Base-by-base conservation (phyloP, 371 early-diverging fungal genomes). In the Mucor irregularis region DNA sequence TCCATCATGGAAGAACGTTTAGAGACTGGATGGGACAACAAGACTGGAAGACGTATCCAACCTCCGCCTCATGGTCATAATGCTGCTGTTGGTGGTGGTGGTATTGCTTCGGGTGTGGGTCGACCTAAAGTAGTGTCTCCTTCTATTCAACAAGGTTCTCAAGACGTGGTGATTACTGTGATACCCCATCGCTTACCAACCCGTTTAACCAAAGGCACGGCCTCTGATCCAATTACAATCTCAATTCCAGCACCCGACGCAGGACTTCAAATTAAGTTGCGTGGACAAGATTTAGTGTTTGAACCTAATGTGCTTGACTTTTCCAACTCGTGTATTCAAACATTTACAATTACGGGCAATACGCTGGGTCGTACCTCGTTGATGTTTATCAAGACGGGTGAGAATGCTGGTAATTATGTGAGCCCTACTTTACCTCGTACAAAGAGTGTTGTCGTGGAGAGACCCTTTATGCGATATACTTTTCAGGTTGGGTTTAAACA, bases 401-500 rank as follows among this genome's bases (percentile, higher is more conserved):
- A 58, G 0, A 72, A 78, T 22, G 83, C 84, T 16, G 77, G 78
- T 28, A 72, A 70, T 37, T 83, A 83, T 49, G 79, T 82, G 26
- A 71, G 83, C 17, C 79, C 81, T 9, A 67, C 73, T 3, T 48
- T 85, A 34, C 81, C 85, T 0, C 66, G 74, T 7, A 85, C 85
- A 16, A 83, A 85, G 44, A 78, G 73, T 25, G 76, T 89, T 17
- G 80, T 85, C 0, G 78, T 87, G 7, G 89, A 87, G 54, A 76
- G 86, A 5, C 79, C 84, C 14, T 89, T 87, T 56, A 81, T 89
- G 85, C 68, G 83, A 17, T 82, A 85, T 43, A 84, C 83, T 0
- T 86, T 89, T 61, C 86, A 87, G 54, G 67, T 87, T 40, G 80
- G 79, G 0, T 74, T 85, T 45, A 63, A 64, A 22, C 76, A 73